These are phyloP conservation scores for Hypsizygus marmoreus DNA, from an alignment of 768 basidiomycete genomes.

Conservation along the genomic window DNA sequence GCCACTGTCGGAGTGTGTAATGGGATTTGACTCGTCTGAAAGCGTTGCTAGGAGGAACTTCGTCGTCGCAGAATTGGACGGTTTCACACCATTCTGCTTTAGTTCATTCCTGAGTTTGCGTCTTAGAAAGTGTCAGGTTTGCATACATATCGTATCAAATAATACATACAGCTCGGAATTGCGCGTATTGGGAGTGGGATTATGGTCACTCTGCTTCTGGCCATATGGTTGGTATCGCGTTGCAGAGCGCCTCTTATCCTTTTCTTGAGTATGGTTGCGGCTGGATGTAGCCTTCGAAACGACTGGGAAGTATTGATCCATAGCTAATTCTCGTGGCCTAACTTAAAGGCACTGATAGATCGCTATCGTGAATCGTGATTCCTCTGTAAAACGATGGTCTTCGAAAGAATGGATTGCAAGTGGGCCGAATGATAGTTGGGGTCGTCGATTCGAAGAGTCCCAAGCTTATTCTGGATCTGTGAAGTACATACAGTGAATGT, in stretches of 20 bases:
- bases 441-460: no score
- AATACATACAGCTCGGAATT: slow-evolving; percentile 15
- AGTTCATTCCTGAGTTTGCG: slow-evolving; percentile 13
- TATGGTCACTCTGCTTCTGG: no score
- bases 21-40: slow-evolving; percentile 68
- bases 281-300: slow-evolving; percentile 16
- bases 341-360: no score
- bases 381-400: no score
- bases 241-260: slow-evolving; percentile 13
- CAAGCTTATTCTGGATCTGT: no score
- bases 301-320: slow-evolving; percentile 27
- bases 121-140: slow-evolving; percentile 4
- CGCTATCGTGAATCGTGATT: no score
- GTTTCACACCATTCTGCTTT: slow-evolving; percentile 16
- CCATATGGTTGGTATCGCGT: slow-evolving; percentile 21
- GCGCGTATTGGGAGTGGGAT: no score
- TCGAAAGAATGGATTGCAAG: no score
- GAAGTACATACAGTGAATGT: no score
- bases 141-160: not conserved
- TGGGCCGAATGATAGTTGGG: no score
- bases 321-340: no score
- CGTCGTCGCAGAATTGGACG: slow-evolving; percentile 50
- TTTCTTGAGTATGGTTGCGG: slow-evolving; percentile 12
- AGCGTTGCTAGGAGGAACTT: slow-evolving; percentile 64
- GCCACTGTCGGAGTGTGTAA: slow-evolving; percentile 70